phyloP scores from a whole-genome alignment of 169 alveolate genomes.

The Besnoitia besnoiti region DNA sequence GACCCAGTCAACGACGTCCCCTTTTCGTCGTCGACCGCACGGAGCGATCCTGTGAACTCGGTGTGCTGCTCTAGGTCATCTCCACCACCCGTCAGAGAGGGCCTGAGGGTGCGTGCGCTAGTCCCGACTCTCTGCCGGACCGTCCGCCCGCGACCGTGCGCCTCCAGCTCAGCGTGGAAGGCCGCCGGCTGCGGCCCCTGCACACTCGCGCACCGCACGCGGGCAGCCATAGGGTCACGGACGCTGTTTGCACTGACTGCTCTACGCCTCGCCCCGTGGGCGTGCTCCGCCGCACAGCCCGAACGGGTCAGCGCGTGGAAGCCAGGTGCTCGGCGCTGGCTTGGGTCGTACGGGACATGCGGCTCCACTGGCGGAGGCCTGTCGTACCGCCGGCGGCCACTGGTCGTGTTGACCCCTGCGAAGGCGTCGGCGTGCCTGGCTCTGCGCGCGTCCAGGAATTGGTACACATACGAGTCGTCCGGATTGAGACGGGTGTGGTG shows the following conservation, averaged over 20 bases:
- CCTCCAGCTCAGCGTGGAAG: not conserved
- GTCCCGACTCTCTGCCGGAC: too few species aligned
- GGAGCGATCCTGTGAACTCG: not conserved
- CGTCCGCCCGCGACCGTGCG: too few species aligned
- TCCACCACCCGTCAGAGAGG: too few species aligned
- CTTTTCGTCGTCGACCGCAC: not conserved
- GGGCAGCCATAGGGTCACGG: too few species aligned
- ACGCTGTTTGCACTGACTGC: not conserved
- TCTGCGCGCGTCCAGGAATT: not conserved
- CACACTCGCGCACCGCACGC: not conserved
- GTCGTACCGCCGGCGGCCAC: conserved; percentile 18
- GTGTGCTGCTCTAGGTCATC: not conserved
- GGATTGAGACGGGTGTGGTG: not conserved
- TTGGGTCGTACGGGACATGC: not conserved
- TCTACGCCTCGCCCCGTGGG: not conserved
- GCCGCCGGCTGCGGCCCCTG: not conserved
- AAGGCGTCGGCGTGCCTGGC: conserved; percentile 17
- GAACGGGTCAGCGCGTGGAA: not conserved
- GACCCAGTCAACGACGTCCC: not conserved
- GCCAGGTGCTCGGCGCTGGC: not conserved
- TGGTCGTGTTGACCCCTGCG: conserved; percentile 22
- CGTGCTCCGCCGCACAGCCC: not conserved
- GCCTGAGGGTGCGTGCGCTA: too few species aligned
- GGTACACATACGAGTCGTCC: conserved; percentile 10
- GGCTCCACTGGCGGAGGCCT: not conserved